Evolutionary conservation across 1,284 basidiomycete species (phyloP), one percentile per base, ranked within the genome.

Genomic region (Marasmius sp.): DNA sequence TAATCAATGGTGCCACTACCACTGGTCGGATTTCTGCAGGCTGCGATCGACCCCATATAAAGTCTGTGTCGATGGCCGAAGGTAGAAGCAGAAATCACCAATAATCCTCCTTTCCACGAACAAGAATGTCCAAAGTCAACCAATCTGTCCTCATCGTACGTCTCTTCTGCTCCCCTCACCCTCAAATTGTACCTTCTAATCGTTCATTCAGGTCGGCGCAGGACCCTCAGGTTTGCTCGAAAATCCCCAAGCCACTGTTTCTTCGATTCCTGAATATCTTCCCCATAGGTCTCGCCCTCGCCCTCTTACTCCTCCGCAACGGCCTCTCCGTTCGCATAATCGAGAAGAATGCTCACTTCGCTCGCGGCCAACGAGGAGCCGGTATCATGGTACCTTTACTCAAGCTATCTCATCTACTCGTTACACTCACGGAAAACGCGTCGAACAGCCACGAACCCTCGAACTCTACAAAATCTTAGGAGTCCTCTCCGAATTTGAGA

Each of bases 381-480:
- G 60, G 59, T n/a, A 56, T 64, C 36, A 59, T 61, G 43, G 63
- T 64, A 33, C 16, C 56, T 34, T 36, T 36, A 49, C 3, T 16
- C 38, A 39, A 16, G 22, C 33, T 0, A 33, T 39, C 20, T 18
- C 5, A 22, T 14, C 3, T n/a, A n/a, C 18, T 37, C 18, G 6
- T 5, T 22, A 39, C 20, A 41, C 14, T 39, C 37, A 33, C 16
- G n/a, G 22, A 10, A 18, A 36, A 12, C 18, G 12, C 11, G 22
- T 9, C 20, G 62, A 27, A 27, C 27, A 27, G 64, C 64, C 64
- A 61, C 61, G 64, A 18, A 56, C 61, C 11, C 56, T 58, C 3
- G 64, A 65, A 43, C 52, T 65, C 11, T 58, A 59, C 54, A 60
- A 61, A 47, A 54, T 63, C 34, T 37, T 63, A 6, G 59, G 61